Base-by-base conservation (phyloP, 306 rosid genomes). In the Leucaena leucocephala region DNA sequence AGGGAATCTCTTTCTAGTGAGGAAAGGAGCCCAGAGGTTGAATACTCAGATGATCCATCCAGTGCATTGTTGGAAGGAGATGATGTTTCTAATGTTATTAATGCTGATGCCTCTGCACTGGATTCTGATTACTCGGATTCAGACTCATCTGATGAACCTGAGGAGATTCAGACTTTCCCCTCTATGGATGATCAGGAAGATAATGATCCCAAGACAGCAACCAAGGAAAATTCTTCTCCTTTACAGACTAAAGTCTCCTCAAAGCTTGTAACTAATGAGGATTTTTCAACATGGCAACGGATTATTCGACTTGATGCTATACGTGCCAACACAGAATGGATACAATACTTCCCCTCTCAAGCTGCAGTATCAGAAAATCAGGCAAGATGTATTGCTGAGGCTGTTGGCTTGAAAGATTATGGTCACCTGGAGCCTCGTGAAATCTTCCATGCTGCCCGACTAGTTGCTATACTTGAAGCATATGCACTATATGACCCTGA, bases 391-490 rank as follows among this genome's bases (percentile, higher is more conserved):
- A 82, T 86, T 64, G 99, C 99, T 3, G 93, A 91, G 85, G 97
- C 91, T 71, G 99, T 93, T 86, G 98, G 96, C 22, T 85, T 96
- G 90, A 96, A 93, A 84, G 99, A 96, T 87, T 96, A 93, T 69
- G 85, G 88, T 79, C 98, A 93, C 86, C 83, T 96, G 45, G 97
- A 96, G 66, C 91, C 99, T 64, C 61, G 85, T 77, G 85, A 97
- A 82, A 90, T 96, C 72, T 88, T 91, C 78, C 99, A 96, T 78
- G 98, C 99, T 74, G 93, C 97, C 43, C 89, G 99, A 22, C 80
- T 96, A 43, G 99, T 96, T 82, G 96, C 99, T 49, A 91, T 93
- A 76, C 99, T 96, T 21, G 99, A 96, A 91, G 99, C 99, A 38
- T 96, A 96, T 85, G 99, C 99, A 38, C 84, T 96, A 14, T 87